Base-by-base conservation (phyloP, 108 stramenopile genomes). In the Cyclotella cryptica region DNA sequence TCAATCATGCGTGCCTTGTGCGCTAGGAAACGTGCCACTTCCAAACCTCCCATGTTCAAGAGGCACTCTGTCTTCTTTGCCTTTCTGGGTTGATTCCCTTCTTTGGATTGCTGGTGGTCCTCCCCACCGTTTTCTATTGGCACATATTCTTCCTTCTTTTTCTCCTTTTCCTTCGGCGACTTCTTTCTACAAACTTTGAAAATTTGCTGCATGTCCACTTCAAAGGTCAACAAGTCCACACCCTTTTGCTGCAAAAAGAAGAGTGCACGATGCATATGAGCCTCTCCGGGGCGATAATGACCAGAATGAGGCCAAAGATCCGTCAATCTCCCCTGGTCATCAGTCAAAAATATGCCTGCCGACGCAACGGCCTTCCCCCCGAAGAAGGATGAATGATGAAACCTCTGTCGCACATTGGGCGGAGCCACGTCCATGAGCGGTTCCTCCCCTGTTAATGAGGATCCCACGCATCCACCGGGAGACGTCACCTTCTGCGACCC, bases 361-460 rank as follows among this genome's bases (percentile, higher is more conserved):
- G 96, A 90, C 55, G 93, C 89, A 15, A 96, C 96, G 39, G 92
- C 93, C 60, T 94, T 96, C 10, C 97, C 84, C 43, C 90, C 94
- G 69, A 96, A 97, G 73, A 97, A 97, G 41, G 93, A 93, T 0
- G 95, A 96, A 79, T 97, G 97, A 72, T 97, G 97, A 68, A 97
- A 97, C n/a, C 97, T 87, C 71, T 91, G 87, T 63, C 86, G 89
- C 27, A 79, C 17, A 44, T 14, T 28, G 4, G 57, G 6, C 13
- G 39, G 44, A 52, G n/a, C 12, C 24, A 43, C 29, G 17, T 44
- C 67, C 47, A 41, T 45, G n/a, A 22, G 13, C 1, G 44, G 43
- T 19, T 19, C 49, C 49, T 19, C 49, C 8, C 17, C 19, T 8
- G 6, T 19, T 51, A 51, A 3, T 3, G 49, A 51, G 35, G 35